Percentiles rank a stretch among this genome's conserved stretches.
These are phyloP conservation scores for Striga hermonthica DNA, from an alignment of 305 asterid genomes.

Conservation along the genomic window DNA sequence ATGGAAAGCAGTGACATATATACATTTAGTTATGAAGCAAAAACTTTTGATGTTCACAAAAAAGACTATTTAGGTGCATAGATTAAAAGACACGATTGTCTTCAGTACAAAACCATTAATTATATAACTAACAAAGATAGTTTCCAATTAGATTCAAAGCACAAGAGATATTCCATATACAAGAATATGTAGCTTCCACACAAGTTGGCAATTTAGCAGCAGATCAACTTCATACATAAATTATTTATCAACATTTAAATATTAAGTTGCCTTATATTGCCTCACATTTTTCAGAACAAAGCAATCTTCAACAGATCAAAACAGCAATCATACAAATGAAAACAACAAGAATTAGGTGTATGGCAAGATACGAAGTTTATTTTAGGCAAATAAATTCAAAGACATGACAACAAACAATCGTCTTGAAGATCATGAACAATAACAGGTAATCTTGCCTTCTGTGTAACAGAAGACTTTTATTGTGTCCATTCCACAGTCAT, in stretches of 20 bases:
- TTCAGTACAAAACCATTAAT: too few relatives aligned
- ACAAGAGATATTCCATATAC: too few relatives aligned
- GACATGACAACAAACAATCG: constrained; percentile 14
- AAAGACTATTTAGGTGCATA: constrained; percentile 15
- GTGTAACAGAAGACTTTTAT: too few relatives aligned
- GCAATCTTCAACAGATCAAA: constrained; percentile 17
- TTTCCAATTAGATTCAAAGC: too few relatives aligned
- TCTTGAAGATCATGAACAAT: neutral
- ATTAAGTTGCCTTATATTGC: too few relatives aligned
- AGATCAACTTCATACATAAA: too few relatives aligned
- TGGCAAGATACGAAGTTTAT: constrained; percentile 7
- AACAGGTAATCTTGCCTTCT: neutral
- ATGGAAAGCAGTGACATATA: neutral
- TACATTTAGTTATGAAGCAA: neutral
- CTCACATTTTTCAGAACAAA: neutral
- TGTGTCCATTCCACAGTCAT: too few relatives aligned
- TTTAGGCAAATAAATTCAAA: constrained; percentile 18
- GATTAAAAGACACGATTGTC: neutral
- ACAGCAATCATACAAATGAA: constrained; percentile 14
- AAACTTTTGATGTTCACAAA: neutral
- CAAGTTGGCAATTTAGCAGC: too few relatives aligned
- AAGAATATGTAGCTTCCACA: too few relatives aligned
- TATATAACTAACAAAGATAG: neutral
- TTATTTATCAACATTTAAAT: too few relatives aligned
- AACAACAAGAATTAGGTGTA: constrained; percentile 19